Evolutionary conservation across 176 grass and related monocot genomes (phyloP), one percentile per base, ranked within the genome.

Genomic region (Bonia amplexicaulis): DNA sequence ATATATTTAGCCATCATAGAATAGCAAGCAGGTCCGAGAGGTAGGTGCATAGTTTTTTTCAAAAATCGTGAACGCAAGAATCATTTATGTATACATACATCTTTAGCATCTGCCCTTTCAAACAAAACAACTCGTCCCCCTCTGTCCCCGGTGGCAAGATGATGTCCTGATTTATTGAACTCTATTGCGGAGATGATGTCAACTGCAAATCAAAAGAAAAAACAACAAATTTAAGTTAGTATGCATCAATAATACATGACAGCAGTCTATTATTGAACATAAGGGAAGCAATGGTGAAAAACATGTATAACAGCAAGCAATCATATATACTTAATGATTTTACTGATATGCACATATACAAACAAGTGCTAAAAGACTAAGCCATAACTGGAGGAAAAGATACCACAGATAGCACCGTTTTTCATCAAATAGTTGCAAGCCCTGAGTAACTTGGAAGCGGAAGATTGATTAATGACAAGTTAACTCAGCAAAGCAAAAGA

Each of bases 161-260:
- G 92, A 77, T 91, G 87, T 25, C 97, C 97, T 76, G 90, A 91
- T 91, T 94, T 94, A 84, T 99, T 90, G 89, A 99, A 99, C 93
- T 99, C 97, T 94, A 99, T 94, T 73, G 93, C 97, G 16, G 97
- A 99, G 83, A 99, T 99, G 80, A 99, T 99, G 79, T 99, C 97
- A 80, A 99, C 97, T 99, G 81, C 84, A 86, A 78, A 78, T 46
- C 73, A 77, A 58, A 39, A 66, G n/a, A 58, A 42, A 33, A 65
- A 33, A 80, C 6, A 57, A 5, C 33, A 75, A 46, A 46, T 25
- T 87, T 20, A 81, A 55, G 44, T 75, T 67, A 91, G 45, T 53
- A 62, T 44, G 29, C 12, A 45, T 19, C 42, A 69, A 76, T 51
- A 63, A 22, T 40, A 84, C 35, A 90, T 69, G 25, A 26, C n/a